phyloP scores from a whole-genome alignment of 2,329 filamentous ascomycete genomes.

The Trichoderma sp. region DNA sequence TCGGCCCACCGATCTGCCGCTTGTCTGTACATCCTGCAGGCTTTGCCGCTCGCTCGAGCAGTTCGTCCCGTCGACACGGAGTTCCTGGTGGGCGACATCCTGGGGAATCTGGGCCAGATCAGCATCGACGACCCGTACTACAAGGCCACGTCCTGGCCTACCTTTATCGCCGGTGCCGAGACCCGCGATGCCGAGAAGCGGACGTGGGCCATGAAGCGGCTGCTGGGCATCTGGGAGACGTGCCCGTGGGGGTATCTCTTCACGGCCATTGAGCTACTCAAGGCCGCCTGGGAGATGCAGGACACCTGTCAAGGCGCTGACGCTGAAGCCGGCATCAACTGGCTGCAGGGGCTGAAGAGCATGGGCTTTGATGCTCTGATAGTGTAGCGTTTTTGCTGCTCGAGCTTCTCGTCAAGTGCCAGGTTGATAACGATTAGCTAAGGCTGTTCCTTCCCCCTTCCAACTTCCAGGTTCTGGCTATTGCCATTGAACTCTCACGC shows the following conservation, averaged over 20 bases:
- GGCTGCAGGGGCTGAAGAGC: conserved; percentile 49
- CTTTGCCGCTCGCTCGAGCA: conserved; percentile 44
- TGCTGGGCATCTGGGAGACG: conserved; percentile 49
- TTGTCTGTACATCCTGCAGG: conserved; percentile 52
- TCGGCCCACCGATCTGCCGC: conserved; percentile 52
- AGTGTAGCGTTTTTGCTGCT: conserved; percentile 39
- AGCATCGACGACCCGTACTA: conserved; percentile 54
- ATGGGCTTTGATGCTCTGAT: conserved; percentile 51
- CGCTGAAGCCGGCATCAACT: conserved; percentile 38
- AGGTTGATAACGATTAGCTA: neutral
- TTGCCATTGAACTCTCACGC: neutral
- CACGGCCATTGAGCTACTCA: conserved; percentile 53
- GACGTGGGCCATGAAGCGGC: conserved; percentile 54
- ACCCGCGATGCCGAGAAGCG: conserved; percentile 51
- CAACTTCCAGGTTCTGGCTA: neutral
- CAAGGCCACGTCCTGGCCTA: conserved; percentile 63
- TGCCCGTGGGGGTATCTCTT: conserved; percentile 57
- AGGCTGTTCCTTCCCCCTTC: neutral
- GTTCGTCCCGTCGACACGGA: conserved; percentile 46
- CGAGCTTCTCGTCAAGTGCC: neutral
- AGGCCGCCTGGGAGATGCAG: conserved; percentile 51
- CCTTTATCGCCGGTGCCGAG: conserved; percentile 61
- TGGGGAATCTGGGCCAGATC: conserved; percentile 54
- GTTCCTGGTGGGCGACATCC: conserved; percentile 53
- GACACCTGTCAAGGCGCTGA: conserved; percentile 37